These are phyloP conservation scores for Solanum habrochaites DNA, from an alignment of 257 asterid species.

Conservation along the genomic window DNA sequence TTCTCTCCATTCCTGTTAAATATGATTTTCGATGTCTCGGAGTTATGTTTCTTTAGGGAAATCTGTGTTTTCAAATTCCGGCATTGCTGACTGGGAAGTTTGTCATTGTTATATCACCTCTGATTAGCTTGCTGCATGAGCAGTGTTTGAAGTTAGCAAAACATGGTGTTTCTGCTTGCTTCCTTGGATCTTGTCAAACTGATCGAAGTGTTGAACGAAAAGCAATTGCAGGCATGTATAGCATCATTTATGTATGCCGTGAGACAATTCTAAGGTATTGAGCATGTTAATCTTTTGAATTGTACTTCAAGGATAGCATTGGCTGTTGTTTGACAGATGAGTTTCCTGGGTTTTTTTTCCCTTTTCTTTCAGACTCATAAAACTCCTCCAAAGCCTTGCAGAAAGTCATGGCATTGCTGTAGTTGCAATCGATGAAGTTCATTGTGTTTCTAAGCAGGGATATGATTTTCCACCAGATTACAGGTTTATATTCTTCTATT, in stretches of 20 bases:
- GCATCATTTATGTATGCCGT: conserved; percentile 62
- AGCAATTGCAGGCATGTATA: conserved; percentile 55
- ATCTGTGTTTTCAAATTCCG: conserved; percentile 65
- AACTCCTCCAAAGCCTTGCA: conserved; percentile 52
- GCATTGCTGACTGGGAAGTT: conserved; percentile 68
- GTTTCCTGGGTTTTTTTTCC: neutral
- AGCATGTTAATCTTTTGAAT: neutral
- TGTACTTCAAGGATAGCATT: neutral
- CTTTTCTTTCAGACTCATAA: conserved; percentile 34
- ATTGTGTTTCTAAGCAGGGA: conserved; percentile 87
- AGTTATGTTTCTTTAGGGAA: conserved; percentile 38
- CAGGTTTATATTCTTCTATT: conserved; percentile 31
- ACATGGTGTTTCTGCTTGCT: conserved; percentile 63
- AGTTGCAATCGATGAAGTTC: conserved; percentile 69
- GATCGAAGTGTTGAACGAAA: conserved; percentile 58
- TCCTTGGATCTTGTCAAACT: conserved; percentile 77
- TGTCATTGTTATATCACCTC: conserved; percentile 61
- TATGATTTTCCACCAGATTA: conserved; percentile 81
- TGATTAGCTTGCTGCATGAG: conserved; percentile 86
- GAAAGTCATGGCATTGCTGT: conserved; percentile 61
- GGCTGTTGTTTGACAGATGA: neutral
- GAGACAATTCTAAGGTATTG: conserved; percentile 61
- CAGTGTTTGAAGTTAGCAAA: conserved; percentile 3
- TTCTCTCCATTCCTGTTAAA: neutral
- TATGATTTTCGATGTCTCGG: neutral